Base-by-base conservation (phyloP, 148 eudicot species). In the Suaeda aralocaspica region DNA sequence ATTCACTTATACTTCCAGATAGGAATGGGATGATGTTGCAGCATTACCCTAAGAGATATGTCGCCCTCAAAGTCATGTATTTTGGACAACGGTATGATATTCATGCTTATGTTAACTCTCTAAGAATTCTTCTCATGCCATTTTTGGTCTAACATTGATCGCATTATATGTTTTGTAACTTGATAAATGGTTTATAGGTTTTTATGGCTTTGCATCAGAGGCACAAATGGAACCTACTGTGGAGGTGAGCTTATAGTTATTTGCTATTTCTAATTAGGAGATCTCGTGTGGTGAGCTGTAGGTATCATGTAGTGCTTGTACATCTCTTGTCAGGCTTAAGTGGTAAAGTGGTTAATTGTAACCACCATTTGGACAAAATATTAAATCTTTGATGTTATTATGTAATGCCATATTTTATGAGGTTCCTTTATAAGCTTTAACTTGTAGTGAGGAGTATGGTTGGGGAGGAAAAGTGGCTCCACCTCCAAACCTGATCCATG, bases 121-220 rank as follows among this genome's bases (percentile, higher is more conserved):
- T 0, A 16, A 65, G 64, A 22, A 60, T 52, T 11, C 49, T 58
- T 31, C 24, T 53, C 18, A 21, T 42, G 39, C 56, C 59, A 9
- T 16, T 59, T 24, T 33, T 49, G 46, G 57, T 64, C 48, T 41
- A 14, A 30, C 48, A 15, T 58, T 33, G 11, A 2, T 18, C 26
- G 45, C 46, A 34, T 59, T 58, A 55, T 18, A 18, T 26, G 56
- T 60, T 60, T 75, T 49, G 70, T 64, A 36, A 36, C 14, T 60
- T 46, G 18, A 39, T 5, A n/a, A 66, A 41, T 74, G 41, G 62
- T 57, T 44, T 73, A 39, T 86, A 93, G 98, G 81, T 93, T 84
- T n/a, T 73, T 93, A 88, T 72, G 98, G 98, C 31, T 93, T 93
- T 84, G 88, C 96, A 68, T 88, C 96, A 66, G 98, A 90, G 81